Base-by-base conservation (phyloP, 306 rosid species). In the Prunus armeniaca region DNA sequence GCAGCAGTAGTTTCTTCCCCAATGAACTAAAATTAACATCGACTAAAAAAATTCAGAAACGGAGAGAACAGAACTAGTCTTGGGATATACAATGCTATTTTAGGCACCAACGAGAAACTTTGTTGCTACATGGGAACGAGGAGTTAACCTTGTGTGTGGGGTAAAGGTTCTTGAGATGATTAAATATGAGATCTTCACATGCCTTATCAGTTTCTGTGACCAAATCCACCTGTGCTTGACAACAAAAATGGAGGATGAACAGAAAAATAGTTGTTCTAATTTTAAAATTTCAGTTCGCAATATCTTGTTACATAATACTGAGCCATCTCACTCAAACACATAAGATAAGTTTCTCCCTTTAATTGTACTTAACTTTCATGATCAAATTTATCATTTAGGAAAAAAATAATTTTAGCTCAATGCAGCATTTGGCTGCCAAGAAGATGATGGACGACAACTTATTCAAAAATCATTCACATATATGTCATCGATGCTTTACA, bases 1-100 rank as follows among this genome's bases (percentile, higher is more conserved):
- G 96, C 97, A 85, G 99, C 99, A 3, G 98, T 86, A 74, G 97
- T 92, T 85, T 96, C 99, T 81, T 96, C 99, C 56, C 99, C 99
- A 32, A 95, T 95, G 84, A 95, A 87, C 99, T 95, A 78, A 81
- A 70, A 38, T 68, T 38, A 79, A 71, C 20, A 73, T 57, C 83
- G 56, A 65, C 45, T 75, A 28, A 65, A 19, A 58, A 24, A 54
- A 17, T 67, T 85, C 17, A 56, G 77, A 27, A 46, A 76, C 22
- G 41, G 22, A 13, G 17, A 66, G 56, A 22, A 56, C 28, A 69
- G 52, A 13, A 12, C 56, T 68, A 32, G 10, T 50, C 62, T 18
- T 17, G 18, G 49, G 12, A 63, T 25, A 74, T 46, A 30, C 25
- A 60, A 56, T 3, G n/a, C 30, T 30, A 54, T 34, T 58, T 61